phyloP scores from a whole-genome alignment of 2,329 filamentous ascomycete genomes.

The Diaporthe sp. region DNA sequence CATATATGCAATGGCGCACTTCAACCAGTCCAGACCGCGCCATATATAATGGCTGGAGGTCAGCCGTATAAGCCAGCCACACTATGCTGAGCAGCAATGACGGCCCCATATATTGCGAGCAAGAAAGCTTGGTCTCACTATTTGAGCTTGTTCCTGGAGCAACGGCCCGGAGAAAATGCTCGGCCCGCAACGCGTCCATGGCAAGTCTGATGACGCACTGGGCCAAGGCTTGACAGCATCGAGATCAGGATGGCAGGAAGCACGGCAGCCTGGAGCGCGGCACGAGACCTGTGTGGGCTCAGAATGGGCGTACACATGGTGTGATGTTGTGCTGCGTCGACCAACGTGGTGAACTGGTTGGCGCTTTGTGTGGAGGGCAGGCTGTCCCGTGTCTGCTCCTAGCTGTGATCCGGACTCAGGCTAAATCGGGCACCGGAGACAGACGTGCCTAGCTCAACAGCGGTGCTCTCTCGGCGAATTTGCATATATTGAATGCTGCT shows the following conservation, averaged over 20 bases:
- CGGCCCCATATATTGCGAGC: not conserved
- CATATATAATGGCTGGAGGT: slow-evolving; percentile 3
- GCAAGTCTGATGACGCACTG: not conserved
- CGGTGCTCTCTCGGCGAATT: slow-evolving; percentile 5
- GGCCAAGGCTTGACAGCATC: not conserved
- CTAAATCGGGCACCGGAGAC: slow-evolving; percentile 25
- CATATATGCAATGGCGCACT: slow-evolving; percentile 1
- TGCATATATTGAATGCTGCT: slow-evolving; percentile 8
- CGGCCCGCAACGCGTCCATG: slow-evolving; percentile 1
- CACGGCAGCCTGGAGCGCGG: not conserved
- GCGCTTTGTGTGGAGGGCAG: not conserved
- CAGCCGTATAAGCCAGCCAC: not conserved
- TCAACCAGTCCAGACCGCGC: not conserved
- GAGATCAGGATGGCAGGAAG: not conserved
- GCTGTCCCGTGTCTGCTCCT: slow-evolving; percentile 14
- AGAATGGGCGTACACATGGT: not conserved
- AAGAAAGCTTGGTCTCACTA: not conserved
- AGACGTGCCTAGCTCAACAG: slow-evolving; percentile 13
- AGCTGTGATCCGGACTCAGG: slow-evolving; percentile 14
- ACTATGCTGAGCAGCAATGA: not conserved
- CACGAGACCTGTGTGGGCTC: not conserved
- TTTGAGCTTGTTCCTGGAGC: slow-evolving; percentile 5
- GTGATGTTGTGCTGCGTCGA: not conserved
- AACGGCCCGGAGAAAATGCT: slow-evolving; percentile 14
- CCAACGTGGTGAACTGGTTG: not conserved